A percentile compares a stretch with the other conserved stretches of the same genome.
Evolutionary conservation across 345 rosid species (phyloP).

Genomic region (Arabidopsis thaliana): TAIR10.1 NC_003075.7:13136001-13136500

Average conservation of each 20-base stretch:
- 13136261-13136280: slow-evolving; percentile 90
- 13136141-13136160: slow-evolving; percentile 42
- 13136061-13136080: slow-evolving; percentile 9
- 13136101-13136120: slow-evolving; percentile 17
- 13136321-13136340: slow-evolving; percentile 82
- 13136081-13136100: neutral
- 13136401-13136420: slow-evolving; percentile 38
- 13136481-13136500: slow-evolving; percentile 28
- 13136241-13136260: slow-evolving; percentile 45
- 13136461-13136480: slow-evolving; percentile 36
- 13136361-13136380: slow-evolving; percentile 39
- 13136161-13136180: slow-evolving; percentile 32
- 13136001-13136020: slow-evolving; percentile 19
- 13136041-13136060: slow-evolving; percentile 29
- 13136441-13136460: slow-evolving; percentile 32
- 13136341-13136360: slow-evolving; percentile 50
- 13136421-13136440: slow-evolving; percentile 36
- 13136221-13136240: slow-evolving; percentile 21
- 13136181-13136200: slow-evolving; percentile 34
- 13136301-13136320: slow-evolving; percentile 95
- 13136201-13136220: slow-evolving; percentile 31
- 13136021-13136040: slow-evolving; percentile 12
- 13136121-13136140: slow-evolving; percentile 33
- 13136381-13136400: slow-evolving; percentile 36
- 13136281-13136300: slow-evolving; percentile 93